Conservation (phyloP, 352 stramenopile species). For the Aphanomyces astaci region DNA sequence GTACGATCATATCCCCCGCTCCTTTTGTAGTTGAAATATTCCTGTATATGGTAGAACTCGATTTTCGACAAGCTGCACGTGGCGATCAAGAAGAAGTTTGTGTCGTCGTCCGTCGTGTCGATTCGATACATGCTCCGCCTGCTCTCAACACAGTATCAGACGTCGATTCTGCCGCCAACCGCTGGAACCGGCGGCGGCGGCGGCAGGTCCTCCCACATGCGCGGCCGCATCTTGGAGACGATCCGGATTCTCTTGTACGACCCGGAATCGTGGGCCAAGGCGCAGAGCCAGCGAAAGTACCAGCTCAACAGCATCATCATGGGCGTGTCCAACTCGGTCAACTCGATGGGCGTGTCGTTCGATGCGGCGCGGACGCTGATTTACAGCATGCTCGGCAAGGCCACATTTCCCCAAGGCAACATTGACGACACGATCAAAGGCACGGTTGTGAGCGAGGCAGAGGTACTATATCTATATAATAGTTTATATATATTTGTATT, state of each 20-base stretch:
- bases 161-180: conserved; percentile 19
- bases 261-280: conserved; percentile 39
- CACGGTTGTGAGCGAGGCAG: conserved; percentile 7
- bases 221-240: conserved; percentile 60
- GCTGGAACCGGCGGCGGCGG: conserved; percentile 35
- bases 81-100: conserved; percentile 62
- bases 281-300: conserved; percentile 7
- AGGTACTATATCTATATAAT: too few species aligned
- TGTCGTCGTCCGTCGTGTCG: conserved; percentile 56
- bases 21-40: neutral
- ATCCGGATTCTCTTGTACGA: conserved; percentile 76
- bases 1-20: neutral
- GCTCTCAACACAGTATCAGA: conserved; percentile 80
- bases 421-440: conserved; percentile 16
- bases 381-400: conserved; percentile 82
- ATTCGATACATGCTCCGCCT: conserved; percentile 75
- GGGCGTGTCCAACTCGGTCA: neutral
- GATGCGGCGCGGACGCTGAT: conserved; percentile 74
- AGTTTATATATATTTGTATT: neutral
- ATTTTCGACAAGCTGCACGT: conserved; percentile 80
- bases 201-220: too few species aligned
- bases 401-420: conserved; percentile 28
- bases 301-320: conserved; percentile 1
- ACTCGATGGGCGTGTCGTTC: conserved; percentile 43
- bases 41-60: conserved; percentile 24